A percentile compares a stretch with the other conserved stretches of the same genome.
Conservation (phyloP, 2,329 filamentous ascomycete genomes). For the Fusarium sp. region DNA sequence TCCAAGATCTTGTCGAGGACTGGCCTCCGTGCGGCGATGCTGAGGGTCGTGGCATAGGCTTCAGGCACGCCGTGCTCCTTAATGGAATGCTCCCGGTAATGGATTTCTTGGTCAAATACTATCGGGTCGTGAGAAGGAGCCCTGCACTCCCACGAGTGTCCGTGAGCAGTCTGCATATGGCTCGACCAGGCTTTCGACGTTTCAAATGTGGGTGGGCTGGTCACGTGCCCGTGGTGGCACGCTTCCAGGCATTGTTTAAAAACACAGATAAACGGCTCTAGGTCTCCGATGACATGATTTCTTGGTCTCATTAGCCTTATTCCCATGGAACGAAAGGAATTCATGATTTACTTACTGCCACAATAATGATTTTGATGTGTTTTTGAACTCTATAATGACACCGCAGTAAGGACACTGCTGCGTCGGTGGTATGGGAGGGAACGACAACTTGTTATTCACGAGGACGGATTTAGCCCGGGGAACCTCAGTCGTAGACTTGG, state of each 20-base stretch:
- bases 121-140: not conserved
- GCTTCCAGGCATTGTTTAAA: not conserved
- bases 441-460: constrained; percentile 2
- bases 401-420: constrained; percentile 6
- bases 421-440: not conserved
- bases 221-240: not conserved
- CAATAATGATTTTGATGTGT: not conserved
- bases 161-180: constrained; percentile 2
- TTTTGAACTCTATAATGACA: not conserved
- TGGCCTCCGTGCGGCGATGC: not conserved
- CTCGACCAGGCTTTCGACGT: constrained; percentile 3
- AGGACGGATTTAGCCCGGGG: not conserved
- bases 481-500: not conserved
- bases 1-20: not conserved
- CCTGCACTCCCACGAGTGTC: not conserved
- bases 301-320: not conserved
- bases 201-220: not conserved
- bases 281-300: not conserved
- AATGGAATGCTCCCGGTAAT: not conserved
- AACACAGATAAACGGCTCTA: constrained; percentile 3
- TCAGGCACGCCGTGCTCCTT: constrained; percentile 1
- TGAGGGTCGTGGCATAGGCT: not conserved
- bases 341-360: not conserved
- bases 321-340: not conserved
- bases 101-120: not conserved